Percentiles rank a stretch among this genome's conserved stretches.
Evolutionary conservation across 2,329 filamentous ascomycete genomes (phyloP).

Genomic region (Amauroascus niger): DNA sequence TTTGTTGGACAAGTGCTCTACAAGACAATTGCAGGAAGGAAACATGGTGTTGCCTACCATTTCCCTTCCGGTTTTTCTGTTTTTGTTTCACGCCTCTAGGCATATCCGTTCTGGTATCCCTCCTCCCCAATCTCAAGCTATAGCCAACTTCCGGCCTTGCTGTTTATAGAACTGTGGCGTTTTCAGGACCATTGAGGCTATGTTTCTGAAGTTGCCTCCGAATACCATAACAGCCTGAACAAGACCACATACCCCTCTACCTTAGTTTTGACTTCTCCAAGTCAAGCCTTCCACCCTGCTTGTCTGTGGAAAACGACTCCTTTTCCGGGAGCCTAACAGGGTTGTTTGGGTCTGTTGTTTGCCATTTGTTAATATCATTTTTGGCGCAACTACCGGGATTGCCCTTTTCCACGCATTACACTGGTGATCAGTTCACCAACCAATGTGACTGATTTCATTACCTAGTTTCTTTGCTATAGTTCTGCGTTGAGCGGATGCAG

Average conservation of each 20-base stretch:
- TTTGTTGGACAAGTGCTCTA: background rate
- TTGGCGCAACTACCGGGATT: conserved; percentile 8
- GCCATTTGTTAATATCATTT: background rate
- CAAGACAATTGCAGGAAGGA: background rate
- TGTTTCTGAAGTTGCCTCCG: too few species aligned
- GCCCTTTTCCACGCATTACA: conserved; percentile 5
- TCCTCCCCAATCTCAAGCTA: too few species aligned
- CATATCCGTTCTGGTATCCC: too few species aligned
- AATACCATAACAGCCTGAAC: too few species aligned
- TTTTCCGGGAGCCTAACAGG: background rate
- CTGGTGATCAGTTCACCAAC: conserved; percentile 7
- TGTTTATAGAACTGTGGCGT: background rate
- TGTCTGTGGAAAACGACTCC: background rate
- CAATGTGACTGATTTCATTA: conserved; percentile 9
- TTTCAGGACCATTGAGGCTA: background rate
- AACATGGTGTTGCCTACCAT: background rate
- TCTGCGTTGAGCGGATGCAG: conserved; percentile 4
- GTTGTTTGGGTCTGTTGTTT: background rate
- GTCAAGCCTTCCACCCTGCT: conserved; percentile 3
- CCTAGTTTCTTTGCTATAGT: background rate
- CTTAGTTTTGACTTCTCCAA: background rate
- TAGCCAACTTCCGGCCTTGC: background rate
- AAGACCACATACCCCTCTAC: too few species aligned
- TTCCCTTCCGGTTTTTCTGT: too few species aligned
- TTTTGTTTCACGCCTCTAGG: background rate